Base-by-base conservation (phyloP, 306 rosid genomes). In the Quercus alba region DNA sequence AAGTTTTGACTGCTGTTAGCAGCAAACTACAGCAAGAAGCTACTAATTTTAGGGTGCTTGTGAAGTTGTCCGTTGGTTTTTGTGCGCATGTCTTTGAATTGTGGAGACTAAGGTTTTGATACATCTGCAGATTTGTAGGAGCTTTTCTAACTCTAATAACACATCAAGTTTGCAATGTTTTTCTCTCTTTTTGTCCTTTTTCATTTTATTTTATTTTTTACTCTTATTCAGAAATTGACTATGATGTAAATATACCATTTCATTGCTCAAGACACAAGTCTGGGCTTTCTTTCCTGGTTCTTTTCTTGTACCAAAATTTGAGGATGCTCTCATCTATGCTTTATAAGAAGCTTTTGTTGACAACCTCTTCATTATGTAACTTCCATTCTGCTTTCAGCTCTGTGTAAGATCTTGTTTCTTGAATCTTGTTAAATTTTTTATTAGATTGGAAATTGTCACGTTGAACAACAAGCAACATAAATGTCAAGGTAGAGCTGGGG, bases 201-300 rank as follows among this genome's bases (percentile, higher is more conserved):
- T 75, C 10, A 56, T 33, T 82, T 72, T 44, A 33, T 35, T 19
- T 6, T 46, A 18, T 33, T 9, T 68, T 58, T 57, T 25, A 18
- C 54, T 75, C 80, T 55, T 73, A 80, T 76, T 86, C 75, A 81
- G 84, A 73, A 81, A 74, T 81, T 61, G 86, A 94, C 88, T 82
- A 77, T 82, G 80, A 73, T 93, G 99, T 92, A 93, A 75, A 89
- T 93, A 86, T 92, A 90, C 82, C 83, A 85, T 84, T 87, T 85
- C 86, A 86, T 84, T 85, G 88, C 87, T 84, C 89, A 67, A 75
- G 91, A 88, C 94, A 76, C 46, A 80, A 83, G 83, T 86, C 97
- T 85, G 80, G 83, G 86, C 85, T 85, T 89, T 88, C 90, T 82
- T 89, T 93, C 74, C 51, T 64, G 85, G 77, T 77, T 73, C 59